phyloP scores from a whole-genome alignment of 139 green algal genomes.

The Chlorella sorokiniana region DNA sequence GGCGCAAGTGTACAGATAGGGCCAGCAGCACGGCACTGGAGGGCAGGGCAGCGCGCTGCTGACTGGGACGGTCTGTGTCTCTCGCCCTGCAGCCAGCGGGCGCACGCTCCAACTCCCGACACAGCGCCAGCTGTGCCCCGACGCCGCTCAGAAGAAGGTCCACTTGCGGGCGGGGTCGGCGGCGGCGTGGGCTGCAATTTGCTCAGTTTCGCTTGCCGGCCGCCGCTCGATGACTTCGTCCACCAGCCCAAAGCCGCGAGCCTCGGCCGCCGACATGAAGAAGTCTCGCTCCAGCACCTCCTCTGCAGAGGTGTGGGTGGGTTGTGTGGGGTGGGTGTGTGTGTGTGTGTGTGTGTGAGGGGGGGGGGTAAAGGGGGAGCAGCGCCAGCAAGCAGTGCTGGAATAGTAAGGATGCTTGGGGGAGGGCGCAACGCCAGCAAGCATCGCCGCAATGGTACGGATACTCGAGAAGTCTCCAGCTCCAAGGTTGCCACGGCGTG shows the following conservation, averaged over 20 bases:
- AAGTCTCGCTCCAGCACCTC: slow-evolving; percentile 84
- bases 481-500: not conserved
- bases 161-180: not conserved
- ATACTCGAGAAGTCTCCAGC: not conserved
- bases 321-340: not conserved
- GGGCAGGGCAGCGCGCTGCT: too few relatives aligned
- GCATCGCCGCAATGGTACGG: not conserved
- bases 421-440: not conserved
- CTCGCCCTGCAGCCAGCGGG: too few relatives aligned
- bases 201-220: slow-evolving; percentile 6
- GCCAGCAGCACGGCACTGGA: too few relatives aligned
- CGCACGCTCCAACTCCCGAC: not conserved
- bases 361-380: not conserved
- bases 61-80: too few relatives aligned
- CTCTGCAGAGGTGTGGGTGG: slow-evolving; percentile 40
- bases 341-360: not conserved
- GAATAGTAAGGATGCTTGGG: not conserved
- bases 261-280: slow-evolving; percentile 84
- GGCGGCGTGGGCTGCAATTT: not conserved
- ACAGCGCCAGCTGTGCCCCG: too few relatives aligned
- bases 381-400: not conserved
- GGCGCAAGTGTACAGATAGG: too few relatives aligned
- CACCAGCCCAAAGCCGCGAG: slow-evolving; percentile 82
- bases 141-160: too few relatives aligned
- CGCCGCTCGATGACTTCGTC: slow-evolving; percentile 78